Evolutionary conservation across 2,329 filamentous ascomycete species (phyloP), one percentile per base, ranked within the genome.

Genomic region (Sporothrix mexicana): DNA sequence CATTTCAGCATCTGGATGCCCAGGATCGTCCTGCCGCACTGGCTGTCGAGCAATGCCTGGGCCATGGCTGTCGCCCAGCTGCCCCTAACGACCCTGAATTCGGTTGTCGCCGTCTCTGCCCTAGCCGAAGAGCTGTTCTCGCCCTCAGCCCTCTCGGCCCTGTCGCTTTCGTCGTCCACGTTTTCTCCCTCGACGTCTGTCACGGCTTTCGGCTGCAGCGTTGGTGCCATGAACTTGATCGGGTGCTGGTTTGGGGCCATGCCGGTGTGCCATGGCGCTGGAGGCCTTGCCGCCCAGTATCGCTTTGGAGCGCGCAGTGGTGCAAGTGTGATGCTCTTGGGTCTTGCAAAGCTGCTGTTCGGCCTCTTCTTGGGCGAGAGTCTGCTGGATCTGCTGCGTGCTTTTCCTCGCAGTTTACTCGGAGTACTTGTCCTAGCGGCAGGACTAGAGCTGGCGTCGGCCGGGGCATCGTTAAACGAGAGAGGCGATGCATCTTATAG

Each of bases 241-340:
- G 92, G 92, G 17, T 95, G 93, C 78, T 97, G 93, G 93, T 97
- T 97, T 78, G 95, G 95, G 66, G 92, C 92, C 5, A 98, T 98
- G 96, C 96, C 95, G 2, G 90, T 96, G 3, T 98, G 96, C 79
- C 96, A 98, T 79, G 95, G 95, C 5, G 94, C 94, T 0, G 95
- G 95, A 2, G 95, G 95, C 0, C 85, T 98, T 0, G 96, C 96
- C 5, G 96, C 92, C 0, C 95, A 98, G 80, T 93, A 94, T 80
- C 90, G 94, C 4, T 98, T 98, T 77, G 95, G 95, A 0, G 95
- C 95, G 4, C 90, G 95, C 66, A 97, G 93, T 73, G 95, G 95
- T 10, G 90, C 93, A 0, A 94, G 92, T 77, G 87, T 98, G 74
- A 89, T 98, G 70, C 79, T 97, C 30, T 88, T 98, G 0, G 95